Percentiles rank a stretch among this genome's conserved stretches.
These are phyloP conservation scores for Paecilomyces formosus DNA, from an alignment of 2,329 filamentous ascomycete genomes.

Conservation along the genomic window DNA sequence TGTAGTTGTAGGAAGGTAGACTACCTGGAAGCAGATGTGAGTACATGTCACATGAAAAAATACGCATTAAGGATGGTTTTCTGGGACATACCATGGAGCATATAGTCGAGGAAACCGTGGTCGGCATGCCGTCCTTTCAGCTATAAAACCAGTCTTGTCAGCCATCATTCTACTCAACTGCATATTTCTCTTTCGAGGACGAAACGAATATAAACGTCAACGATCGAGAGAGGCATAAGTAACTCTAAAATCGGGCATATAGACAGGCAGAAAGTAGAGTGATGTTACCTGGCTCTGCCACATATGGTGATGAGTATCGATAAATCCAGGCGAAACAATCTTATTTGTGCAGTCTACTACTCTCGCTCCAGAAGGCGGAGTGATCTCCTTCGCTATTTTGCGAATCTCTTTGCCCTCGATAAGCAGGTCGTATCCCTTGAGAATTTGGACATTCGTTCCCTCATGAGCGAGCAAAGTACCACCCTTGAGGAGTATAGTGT, in stretches of 20 bases:
- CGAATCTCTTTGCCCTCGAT: conserved; percentile 14
- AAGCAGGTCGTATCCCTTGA: conserved; percentile 6
- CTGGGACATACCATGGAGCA: conserved; percentile 5
- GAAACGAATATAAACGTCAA: too few relatives aligned
- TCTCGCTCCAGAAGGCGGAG: conserved; percentile 6
- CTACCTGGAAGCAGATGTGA: background rate
- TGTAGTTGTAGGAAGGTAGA: conserved; percentile 18
- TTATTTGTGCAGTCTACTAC: conserved; percentile 35
- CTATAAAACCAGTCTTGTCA: conserved; percentile 11
- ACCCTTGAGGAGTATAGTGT: background rate
- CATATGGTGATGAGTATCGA: conserved; percentile 34
- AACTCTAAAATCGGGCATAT: too few relatives aligned
- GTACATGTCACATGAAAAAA: background rate
- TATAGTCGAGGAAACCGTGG: conserved; percentile 36
- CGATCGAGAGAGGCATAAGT: too few relatives aligned
- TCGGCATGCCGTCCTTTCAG: conserved; percentile 32
- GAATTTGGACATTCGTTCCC: background rate
- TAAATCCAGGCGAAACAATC: conserved; percentile 25
- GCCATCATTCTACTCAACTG: too few relatives aligned
- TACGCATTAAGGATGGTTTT: background rate
- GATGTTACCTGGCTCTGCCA: conserved; percentile 30
- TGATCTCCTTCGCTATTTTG: conserved; percentile 10
- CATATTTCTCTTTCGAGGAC: too few relatives aligned
- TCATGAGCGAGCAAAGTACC: background rate
- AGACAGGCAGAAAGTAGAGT: background rate